Conservation (phyloP, 345 rosid genomes). For the Populus davidiana region DNA sequence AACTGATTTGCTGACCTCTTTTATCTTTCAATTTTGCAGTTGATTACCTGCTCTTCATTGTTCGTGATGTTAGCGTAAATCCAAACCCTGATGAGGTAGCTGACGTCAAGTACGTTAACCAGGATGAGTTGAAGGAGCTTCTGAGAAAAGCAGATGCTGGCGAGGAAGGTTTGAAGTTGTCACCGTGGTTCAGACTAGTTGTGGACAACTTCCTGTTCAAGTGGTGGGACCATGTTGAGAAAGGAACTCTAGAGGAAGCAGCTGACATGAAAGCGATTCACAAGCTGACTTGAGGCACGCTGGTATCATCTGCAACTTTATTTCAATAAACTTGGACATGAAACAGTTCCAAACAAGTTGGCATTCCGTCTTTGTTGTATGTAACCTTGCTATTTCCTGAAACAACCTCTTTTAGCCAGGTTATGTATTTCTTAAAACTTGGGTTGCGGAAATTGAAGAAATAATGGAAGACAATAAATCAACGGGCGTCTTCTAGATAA, state of each 20-base stretch:
- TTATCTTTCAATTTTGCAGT: constrained; percentile 46
- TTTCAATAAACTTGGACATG: constrained; percentile 16
- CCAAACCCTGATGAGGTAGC: constrained; percentile 95
- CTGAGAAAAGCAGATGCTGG: constrained; percentile 86
- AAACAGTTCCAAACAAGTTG: constrained; percentile 1
- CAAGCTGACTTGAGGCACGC: constrained; percentile 40
- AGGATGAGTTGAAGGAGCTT: constrained; percentile 75
- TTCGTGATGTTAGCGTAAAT: constrained; percentile 58
- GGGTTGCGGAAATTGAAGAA: no score
- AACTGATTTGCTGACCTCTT: neutral
- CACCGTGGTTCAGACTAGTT: constrained; percentile 95
- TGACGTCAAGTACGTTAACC: constrained; percentile 65
- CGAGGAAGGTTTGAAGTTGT: constrained; percentile 74
- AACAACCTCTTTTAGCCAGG: neutral
- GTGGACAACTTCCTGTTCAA: constrained; percentile 89
- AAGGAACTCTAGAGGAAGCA: constrained; percentile 61
- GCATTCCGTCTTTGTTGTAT: neutral
- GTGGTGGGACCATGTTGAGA: constrained; percentile 93
- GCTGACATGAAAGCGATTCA: constrained; percentile 80
- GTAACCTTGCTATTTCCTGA: neutral
- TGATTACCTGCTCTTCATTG: constrained; percentile 82
- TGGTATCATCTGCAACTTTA: neutral
- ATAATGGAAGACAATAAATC: no score
- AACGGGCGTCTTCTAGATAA: no score
- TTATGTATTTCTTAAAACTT: neutral